These are phyloP conservation scores for Chalciporus chontae DNA, from an alignment of 768 basidiomycete genomes.

Conservation along the genomic window DNA sequence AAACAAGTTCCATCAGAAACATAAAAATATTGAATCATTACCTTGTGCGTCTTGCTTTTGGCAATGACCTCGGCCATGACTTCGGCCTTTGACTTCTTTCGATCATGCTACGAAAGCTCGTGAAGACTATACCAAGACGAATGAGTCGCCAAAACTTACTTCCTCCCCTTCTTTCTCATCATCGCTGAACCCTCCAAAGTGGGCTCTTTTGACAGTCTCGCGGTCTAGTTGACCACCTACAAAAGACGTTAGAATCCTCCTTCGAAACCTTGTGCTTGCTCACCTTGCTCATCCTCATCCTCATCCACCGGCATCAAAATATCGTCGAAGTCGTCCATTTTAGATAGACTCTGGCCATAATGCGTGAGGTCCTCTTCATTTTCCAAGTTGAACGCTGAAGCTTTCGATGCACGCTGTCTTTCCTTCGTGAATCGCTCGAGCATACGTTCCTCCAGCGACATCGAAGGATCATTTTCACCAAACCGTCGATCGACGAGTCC, in stretches of 20 bases:
- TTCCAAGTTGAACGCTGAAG: constrained; percentile 82
- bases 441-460: constrained; percentile 97
- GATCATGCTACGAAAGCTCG: constrained; percentile 51
- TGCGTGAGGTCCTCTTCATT: constrained; percentile 90
- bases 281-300: constrained; percentile 49
- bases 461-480: constrained; percentile 89
- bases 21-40: constrained; percentile 25
- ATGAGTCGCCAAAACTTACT: constrained; percentile 31
- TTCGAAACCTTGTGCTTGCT: constrained; percentile 3
- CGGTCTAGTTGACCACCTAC: constrained; percentile 61
- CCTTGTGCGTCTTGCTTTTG: constrained; percentile 96
- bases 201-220: constrained; percentile 60
- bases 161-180: constrained; percentile 54
- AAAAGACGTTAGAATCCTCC: background rate
- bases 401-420: constrained; percentile 74
- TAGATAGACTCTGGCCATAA: constrained; percentile 85
- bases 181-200: constrained; percentile 87
- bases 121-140: background rate
- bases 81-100: constrained; percentile 91
- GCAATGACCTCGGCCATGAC: constrained; percentile 98
- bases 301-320: constrained; percentile 52
- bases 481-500: constrained; percentile 93
- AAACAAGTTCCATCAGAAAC: background rate
- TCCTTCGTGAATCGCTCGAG: constrained; percentile 93
- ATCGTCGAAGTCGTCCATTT: constrained; percentile 80